A percentile compares a stretch with the other conserved stretches of the same genome.
phyloP scores from a whole-genome alignment of 345 rosid species.

The Microthlaspi erraticum region DNA sequence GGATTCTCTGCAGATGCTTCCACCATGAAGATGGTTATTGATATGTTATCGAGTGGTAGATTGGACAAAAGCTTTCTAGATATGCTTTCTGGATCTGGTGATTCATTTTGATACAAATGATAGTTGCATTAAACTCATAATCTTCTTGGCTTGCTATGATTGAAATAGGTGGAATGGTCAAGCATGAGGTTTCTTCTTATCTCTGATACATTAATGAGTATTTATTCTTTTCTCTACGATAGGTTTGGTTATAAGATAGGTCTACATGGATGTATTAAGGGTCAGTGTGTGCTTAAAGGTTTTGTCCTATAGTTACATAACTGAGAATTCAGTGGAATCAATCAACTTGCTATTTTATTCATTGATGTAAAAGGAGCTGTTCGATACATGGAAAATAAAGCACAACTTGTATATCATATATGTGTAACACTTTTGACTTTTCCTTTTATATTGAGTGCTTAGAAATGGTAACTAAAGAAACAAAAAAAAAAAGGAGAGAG shows the following conservation, averaged over 20 bases:
- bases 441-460: slow-evolving; percentile 25
- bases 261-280: too few relatives aligned
- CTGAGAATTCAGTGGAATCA: too few relatives aligned
- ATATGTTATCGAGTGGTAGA: not conserved
- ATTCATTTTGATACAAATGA: not conserved
- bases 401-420: slow-evolving; percentile 21
- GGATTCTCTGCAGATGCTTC: slow-evolving; percentile 5
- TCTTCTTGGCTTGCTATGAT: not conserved
- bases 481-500: not conserved
- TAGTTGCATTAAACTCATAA: not conserved
- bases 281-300: too few relatives aligned
- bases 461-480: not conserved
- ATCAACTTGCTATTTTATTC: slow-evolving; percentile 24
- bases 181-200: too few relatives aligned
- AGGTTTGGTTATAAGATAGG: too few relatives aligned
- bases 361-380: slow-evolving; percentile 4
- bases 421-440: slow-evolving; percentile 10
- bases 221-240: too few relatives aligned
- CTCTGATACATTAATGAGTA: too few relatives aligned
- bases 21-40: not conserved
- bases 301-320: too few relatives aligned
- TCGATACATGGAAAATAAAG: slow-evolving; percentile 30
- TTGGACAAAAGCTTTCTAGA: not conserved
- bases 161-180: too few relatives aligned
- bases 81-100: slow-evolving; percentile 3